Conservation (phyloP, 495 filamentous ascomycete genomes). For the Recurvomyces mirabilis region DNA sequence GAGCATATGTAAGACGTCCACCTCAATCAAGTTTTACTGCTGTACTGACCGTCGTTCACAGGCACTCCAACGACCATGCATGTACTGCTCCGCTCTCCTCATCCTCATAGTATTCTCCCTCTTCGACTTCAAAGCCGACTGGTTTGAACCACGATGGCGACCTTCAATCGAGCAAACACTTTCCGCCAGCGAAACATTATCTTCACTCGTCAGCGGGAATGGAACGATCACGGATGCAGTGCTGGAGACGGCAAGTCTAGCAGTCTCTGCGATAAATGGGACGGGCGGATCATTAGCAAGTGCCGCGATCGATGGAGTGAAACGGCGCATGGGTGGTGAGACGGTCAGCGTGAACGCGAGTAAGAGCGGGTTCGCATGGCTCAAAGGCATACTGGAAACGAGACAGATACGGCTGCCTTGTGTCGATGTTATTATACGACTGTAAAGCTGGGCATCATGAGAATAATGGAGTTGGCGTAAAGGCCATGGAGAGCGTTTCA, state of each 20-base stretch:
- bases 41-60: no score
- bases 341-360: background rate
- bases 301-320: constrained; percentile 24
- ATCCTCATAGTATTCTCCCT: constrained; percentile 32
- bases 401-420: constrained; percentile 32
- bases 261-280: constrained; percentile 25
- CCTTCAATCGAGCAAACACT: background rate
- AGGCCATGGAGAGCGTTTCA: background rate
- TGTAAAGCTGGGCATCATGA: constrained; percentile 3
- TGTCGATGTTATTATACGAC: constrained; percentile 24
- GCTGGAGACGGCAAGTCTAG: constrained; percentile 21
- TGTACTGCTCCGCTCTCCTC: constrained; percentile 36
- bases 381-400: constrained; percentile 26
- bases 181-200: constrained; percentile 7
- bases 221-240: constrained; percentile 25
- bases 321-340: constrained; percentile 13
- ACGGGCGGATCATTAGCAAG: constrained; percentile 24
- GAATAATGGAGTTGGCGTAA: no score
- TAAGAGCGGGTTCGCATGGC: constrained; percentile 17
- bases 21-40: no score
- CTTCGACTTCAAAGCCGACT: constrained; percentile 33
- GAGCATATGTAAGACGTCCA: no score
- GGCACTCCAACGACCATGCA: constrained; percentile 34
- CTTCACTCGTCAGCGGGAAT: constrained; percentile 2
- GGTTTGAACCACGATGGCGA: constrained; percentile 31